A percentile compares a stretch with the other conserved stretches of the same genome.
Evolutionary conservation across 371 early-diverging fungal species (phyloP).

Genomic region (Rhizomucor pusillus): DNA sequence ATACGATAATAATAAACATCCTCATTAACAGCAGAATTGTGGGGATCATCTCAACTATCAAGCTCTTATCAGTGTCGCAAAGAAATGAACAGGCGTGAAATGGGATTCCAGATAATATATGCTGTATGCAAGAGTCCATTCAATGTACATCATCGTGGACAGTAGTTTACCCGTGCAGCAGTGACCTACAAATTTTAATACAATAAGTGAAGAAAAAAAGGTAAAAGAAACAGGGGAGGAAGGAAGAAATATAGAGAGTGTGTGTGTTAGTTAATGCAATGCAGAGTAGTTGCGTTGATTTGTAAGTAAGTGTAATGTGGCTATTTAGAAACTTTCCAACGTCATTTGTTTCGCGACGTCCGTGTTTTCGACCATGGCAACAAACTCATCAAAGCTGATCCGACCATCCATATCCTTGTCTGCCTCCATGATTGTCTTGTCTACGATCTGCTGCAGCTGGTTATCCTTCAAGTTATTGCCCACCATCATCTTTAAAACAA

Average conservation of each 20-base stretch:
- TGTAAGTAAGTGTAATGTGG: background rate
- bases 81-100: too few species aligned
- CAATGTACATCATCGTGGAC: too few species aligned
- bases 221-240: background rate
- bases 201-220: background rate
- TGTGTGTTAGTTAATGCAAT: too few species aligned
- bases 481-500: conserved; percentile 98
- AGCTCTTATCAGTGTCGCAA: too few species aligned
- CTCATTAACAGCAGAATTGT: too few species aligned
- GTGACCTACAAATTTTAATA: background rate
- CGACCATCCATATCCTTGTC: conserved; percentile 94
- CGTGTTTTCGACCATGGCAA: conserved; percentile 86
- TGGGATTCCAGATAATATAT: too few species aligned
- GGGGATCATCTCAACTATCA: too few species aligned
- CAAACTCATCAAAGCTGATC: conserved; percentile 95
- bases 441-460: conserved; percentile 98
- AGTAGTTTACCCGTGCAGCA: too few species aligned
- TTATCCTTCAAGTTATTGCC: conserved; percentile 92
- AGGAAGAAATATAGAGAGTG: background rate
- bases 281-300: too few species aligned
- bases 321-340: conserved; percentile 62
- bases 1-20: too few species aligned
- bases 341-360: conserved; percentile 96
- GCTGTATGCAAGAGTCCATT: too few species aligned
- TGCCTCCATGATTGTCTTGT: conserved; percentile 98